Conservation (phyloP, 164 flowering plant genomes). For the Chimonanthus praecox region DNA sequence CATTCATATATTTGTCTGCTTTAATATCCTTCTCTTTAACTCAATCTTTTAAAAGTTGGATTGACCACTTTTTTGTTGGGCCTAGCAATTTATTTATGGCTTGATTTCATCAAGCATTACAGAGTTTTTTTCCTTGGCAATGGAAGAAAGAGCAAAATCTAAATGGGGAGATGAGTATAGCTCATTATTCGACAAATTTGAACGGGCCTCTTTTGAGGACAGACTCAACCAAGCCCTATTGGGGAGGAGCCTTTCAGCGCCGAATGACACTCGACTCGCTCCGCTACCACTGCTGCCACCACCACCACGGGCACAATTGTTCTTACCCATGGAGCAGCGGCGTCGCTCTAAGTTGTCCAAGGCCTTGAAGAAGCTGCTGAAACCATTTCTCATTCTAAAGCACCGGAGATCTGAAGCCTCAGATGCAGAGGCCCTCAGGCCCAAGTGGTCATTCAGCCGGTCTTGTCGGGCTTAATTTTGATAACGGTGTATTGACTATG, state of each 20-base stretch:
- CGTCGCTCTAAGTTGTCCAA: neutral
- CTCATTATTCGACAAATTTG: neutral
- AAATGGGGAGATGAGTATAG: neutral
- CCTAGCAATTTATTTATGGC: too few relatives aligned
- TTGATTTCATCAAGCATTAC: neutral
- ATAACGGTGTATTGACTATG: too few relatives aligned
- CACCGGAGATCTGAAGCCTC: slow-evolving; percentile 2
- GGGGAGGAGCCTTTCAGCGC: neutral
- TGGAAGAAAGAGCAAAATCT: neutral
- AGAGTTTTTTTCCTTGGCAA: neutral
- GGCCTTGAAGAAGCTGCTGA: slow-evolving; percentile 2
- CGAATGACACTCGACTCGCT: neutral
- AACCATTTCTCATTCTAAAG: neutral
- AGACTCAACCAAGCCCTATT: neutral
- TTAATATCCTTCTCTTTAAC: too few relatives aligned
- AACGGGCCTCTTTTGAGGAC: neutral
- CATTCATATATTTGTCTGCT: too few relatives aligned
- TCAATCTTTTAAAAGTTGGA: too few relatives aligned
- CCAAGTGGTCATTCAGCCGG: slow-evolving; percentile 44
- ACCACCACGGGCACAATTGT: neutral
- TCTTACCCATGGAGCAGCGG: neutral
- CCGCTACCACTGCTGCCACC: neutral
- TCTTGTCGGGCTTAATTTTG: slow-evolving; percentile 25
- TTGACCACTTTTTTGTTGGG: too few relatives aligned
- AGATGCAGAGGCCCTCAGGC: slow-evolving; percentile 19